Base-by-base conservation (phyloP, 345 rosid genomes). In the Draba incana region DNA sequence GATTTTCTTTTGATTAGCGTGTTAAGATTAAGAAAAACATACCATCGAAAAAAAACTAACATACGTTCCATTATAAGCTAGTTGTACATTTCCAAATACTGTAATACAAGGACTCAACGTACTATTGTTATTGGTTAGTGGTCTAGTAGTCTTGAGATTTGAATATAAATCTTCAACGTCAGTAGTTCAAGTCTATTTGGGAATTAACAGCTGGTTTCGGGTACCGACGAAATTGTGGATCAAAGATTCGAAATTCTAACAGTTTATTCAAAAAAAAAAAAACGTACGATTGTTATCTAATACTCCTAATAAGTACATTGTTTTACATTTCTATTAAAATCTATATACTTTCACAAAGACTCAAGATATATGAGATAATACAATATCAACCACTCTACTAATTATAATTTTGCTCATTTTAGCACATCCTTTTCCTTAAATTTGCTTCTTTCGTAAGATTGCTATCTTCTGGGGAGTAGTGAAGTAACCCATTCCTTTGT, bases 401-500 rank as follows among this genome's bases (percentile, higher is more conserved):
- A 47, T 24, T 24, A 37, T 30, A 47, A 33, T 10, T 58, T 46
- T 31, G 16, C 33, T 24, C 42, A 10, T 30, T 54, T 24, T 33
- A 55, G 57, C 16, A 24, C 23, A 15, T 31, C 4, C 47, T 57
- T 14, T 24, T 20, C 42, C 35, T 48, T 25, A n/a, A 5, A 5
- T 13, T 45, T 38, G 4, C 9, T 23, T 10, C 3, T 14, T 35
- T 27, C 1, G 9, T 16, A 6, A 13, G 24, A 67, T 27, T 15
- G 35, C 16, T 70, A 70, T 70, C 54, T 52, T 42, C 28, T 61
- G 46, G 68, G 68, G 31, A 51, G 39, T 33, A 59, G 54, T 70
- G 74, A 3, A 14, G 28, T 15, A 25, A 2, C 35, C 31, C 57
- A 47, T 68, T 46, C 64, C 71, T 67, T 57, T 5, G 8, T 24